phyloP scores from a whole-genome alignment of 1,139 yeast genomes.

The Waltiozyma sp. region DNA sequence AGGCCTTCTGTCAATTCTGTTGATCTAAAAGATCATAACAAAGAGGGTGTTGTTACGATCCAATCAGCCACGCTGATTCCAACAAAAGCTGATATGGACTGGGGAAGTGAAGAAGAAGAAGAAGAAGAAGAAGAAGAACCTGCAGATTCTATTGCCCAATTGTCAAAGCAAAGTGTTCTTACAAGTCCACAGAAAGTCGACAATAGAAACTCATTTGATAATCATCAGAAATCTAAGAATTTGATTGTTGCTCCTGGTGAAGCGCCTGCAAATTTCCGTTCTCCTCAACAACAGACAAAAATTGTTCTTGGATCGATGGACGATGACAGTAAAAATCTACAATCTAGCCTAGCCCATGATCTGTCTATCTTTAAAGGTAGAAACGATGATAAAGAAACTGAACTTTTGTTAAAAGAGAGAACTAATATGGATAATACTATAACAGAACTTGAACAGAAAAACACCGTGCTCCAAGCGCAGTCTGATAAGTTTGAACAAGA shows the following conservation, averaged over 20 bases:
- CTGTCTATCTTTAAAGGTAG: slow-evolving; percentile 15
- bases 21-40: slow-evolving; percentile 3
- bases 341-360: slow-evolving; percentile 12
- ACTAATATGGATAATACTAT: slow-evolving; percentile 31
- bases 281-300: not conserved
- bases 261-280: not conserved
- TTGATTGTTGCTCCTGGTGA: not conserved
- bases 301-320: too few species aligned
- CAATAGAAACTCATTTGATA: not conserved
- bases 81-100: slow-evolving; percentile 63
- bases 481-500: slow-evolving; percentile 16
- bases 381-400: slow-evolving; percentile 26
- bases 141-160: not conserved
- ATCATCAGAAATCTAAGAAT: not conserved
- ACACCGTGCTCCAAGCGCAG: slow-evolving; percentile 16
- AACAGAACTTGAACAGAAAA: slow-evolving; percentile 23
- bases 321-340: slow-evolving; percentile 3
- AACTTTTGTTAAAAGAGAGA: slow-evolving; percentile 27
- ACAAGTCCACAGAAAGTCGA: not conserved
- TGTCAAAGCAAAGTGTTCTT: not conserved
- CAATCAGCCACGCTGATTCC: slow-evolving; percentile 65
- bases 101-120: slow-evolving; percentile 76
- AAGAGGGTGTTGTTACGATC: slow-evolving; percentile 19
- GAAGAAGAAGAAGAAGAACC: slow-evolving; percentile 59
- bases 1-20: not conserved